Evolutionary conservation across 2,329 filamentous ascomycete species (phyloP).

Genomic region (Madurella fahalii): DNA sequence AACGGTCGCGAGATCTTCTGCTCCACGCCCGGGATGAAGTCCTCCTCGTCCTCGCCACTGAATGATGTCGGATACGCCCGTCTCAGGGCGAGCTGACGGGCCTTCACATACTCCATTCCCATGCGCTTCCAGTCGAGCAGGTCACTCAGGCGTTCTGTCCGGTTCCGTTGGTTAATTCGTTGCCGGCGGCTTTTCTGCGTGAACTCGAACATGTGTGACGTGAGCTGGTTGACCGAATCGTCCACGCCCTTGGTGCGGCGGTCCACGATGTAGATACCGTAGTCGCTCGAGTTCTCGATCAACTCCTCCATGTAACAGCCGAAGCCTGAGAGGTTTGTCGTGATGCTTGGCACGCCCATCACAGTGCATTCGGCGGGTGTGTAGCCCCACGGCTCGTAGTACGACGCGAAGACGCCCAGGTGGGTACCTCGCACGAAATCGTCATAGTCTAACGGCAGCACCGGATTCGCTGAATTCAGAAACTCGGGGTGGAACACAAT

Average conservation of each 20-base stretch:
- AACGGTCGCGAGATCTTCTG: constrained; percentile 93
- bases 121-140: constrained; percentile 98
- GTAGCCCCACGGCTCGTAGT: constrained; percentile 99
- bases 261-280: constrained; percentile 98
- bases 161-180: constrained; percentile 97
- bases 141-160: constrained; percentile 91
- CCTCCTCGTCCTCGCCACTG: constrained; percentile 72
- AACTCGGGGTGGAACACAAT: constrained; percentile 98
- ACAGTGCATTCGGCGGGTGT: constrained; percentile 97
- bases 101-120: constrained; percentile 99
- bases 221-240: constrained; percentile 93
- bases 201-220: constrained; percentile 91
- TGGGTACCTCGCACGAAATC: constrained; percentile 98
- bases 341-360: constrained; percentile 98
- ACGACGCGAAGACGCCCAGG: constrained; percentile 91
- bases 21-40: constrained; percentile 88
- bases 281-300: constrained; percentile 96
- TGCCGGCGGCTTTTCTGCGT: constrained; percentile 89
- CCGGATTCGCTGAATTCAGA: constrained; percentile 90
- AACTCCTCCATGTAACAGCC: constrained; percentile 99
- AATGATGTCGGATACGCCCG: constrained; percentile 90
- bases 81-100: constrained; percentile 83
- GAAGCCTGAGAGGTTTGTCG: constrained; percentile 95
- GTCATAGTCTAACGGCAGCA: constrained; percentile 93
- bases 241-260: constrained; percentile 92